Percentiles rank a stretch among this genome's conserved stretches.
phyloP scores from a whole-genome alignment of 2,329 filamentous ascomycete species.

The Dactylellina haptotyla region DNA sequence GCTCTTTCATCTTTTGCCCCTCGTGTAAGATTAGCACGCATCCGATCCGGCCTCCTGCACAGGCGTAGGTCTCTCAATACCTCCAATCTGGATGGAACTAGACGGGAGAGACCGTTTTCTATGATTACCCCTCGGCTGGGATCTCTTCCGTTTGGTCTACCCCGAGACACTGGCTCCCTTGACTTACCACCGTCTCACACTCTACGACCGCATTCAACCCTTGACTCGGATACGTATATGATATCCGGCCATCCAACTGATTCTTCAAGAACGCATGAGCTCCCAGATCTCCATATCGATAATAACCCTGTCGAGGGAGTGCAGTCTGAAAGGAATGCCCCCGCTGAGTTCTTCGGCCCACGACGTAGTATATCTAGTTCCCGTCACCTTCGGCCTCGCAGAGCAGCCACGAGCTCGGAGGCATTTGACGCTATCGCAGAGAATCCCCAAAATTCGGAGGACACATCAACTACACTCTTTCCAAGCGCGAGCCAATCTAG shows the following conservation, averaged over 20 bases:
- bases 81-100: background rate
- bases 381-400: conserved; percentile 14
- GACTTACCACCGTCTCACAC: conserved; percentile 15
- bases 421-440: background rate
- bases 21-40: conserved; percentile 26
- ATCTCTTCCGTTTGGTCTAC: conserved; percentile 16
- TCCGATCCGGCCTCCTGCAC: conserved; percentile 31
- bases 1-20: background rate
- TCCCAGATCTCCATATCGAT: background rate
- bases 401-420: conserved; percentile 6
- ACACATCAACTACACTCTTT: background rate
- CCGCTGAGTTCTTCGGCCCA: conserved; percentile 11
- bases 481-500: conserved; percentile 2
- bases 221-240: background rate
- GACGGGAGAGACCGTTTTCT: conserved; percentile 34
- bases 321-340: background rate
- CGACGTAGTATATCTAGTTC: background rate
- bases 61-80: conserved; percentile 26
- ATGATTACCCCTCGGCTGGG: conserved; percentile 27
- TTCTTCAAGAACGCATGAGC: background rate
- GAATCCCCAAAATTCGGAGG: background rate
- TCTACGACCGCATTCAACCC: background rate
- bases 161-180: conserved; percentile 28
- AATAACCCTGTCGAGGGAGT: background rate
- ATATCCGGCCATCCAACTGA: background rate